These are phyloP conservation scores for Arthrinium phaeospermum DNA, from an alignment of 2,329 filamentous ascomycete genomes.

Conservation along the genomic window DNA sequence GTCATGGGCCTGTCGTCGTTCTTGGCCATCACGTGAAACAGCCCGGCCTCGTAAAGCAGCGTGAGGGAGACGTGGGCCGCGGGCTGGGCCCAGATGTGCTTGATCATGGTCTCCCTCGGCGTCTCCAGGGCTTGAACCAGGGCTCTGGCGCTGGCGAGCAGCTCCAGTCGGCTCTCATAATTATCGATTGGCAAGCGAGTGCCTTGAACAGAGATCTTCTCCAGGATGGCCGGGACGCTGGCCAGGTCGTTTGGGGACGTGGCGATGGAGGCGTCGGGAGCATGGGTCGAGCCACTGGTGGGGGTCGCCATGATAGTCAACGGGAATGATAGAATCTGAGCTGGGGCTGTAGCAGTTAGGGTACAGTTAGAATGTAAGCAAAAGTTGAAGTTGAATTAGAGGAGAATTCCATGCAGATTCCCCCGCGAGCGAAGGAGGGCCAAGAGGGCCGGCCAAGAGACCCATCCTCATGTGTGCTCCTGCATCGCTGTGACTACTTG, in stretches of 20 bases:
- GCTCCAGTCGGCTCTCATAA: background rate
- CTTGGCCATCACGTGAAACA: background rate
- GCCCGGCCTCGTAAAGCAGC: background rate
- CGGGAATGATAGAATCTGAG: no score
- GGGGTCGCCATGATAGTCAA: background rate
- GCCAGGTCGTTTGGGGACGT: background rate
- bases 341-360: background rate
- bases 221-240: background rate
- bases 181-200: background rate
- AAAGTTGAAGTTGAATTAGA: no score
- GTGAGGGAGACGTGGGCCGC: background rate
- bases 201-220: background rate
- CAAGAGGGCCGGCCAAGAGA: no score
- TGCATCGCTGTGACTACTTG: no score
- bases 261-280: background rate
- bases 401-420: no score
- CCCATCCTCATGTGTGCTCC: no score
- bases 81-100: slow-evolving; percentile 11
- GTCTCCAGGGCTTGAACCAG: slow-evolving; percentile 13
- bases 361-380: background rate
- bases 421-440: background rate
- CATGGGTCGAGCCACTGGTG: background rate
- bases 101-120: background rate
- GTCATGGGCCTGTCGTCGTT: background rate
- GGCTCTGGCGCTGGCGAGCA: background rate